Base-by-base conservation (phyloP, 2,329 filamentous ascomycete species). In the Huntiella moniliformis region DNA sequence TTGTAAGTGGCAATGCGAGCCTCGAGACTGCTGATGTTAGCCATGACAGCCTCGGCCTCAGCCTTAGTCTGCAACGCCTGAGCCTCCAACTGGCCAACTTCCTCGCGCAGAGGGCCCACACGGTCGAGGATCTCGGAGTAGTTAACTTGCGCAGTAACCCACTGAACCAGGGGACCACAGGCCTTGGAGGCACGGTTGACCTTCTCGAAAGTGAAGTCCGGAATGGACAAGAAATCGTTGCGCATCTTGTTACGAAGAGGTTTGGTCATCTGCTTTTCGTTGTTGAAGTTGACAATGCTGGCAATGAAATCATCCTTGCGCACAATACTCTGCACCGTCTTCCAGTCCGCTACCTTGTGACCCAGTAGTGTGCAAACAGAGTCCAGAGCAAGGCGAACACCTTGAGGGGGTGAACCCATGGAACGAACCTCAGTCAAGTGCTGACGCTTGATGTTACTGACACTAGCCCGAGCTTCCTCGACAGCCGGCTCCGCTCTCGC, bases 121-220 rank as follows among this genome's bases (percentile, higher is more conserved):
- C 85, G 78, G 58, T 96, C 87, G 52, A 98, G 67, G 55, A 98
- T 98, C 53, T 91, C 86, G n/a, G 88, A 94, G 62, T 94, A 98
- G 57, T 83, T 86, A 58, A 98, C 91, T 63, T 98, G 91, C 15
- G 91, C 92, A 60, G 84, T 74, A 3, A 94, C 88, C 91, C 91
- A 98, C 58, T 95, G 86, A 13, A 98, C 88, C 11, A 98, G 71
- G 18, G 91, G 92, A 56, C 91, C 92, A 61, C 91, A 98, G 40
- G 91, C 91, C 66, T 91, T 95, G 64, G 83, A 93, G 51, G 91
- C 91, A 55, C 86, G 84, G 62, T 94, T 92, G 61, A 95, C 91
- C 61, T 83, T 83, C 59, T 98, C 91, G 55, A 87, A 93, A 0
- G 87, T 95, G 62, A 96, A 98, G 50, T 96, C 87, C 4, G 88